Evolutionary conservation across 1,284 basidiomycete genomes (phyloP).

Genomic region (Malassezia cuniculi): DNA sequence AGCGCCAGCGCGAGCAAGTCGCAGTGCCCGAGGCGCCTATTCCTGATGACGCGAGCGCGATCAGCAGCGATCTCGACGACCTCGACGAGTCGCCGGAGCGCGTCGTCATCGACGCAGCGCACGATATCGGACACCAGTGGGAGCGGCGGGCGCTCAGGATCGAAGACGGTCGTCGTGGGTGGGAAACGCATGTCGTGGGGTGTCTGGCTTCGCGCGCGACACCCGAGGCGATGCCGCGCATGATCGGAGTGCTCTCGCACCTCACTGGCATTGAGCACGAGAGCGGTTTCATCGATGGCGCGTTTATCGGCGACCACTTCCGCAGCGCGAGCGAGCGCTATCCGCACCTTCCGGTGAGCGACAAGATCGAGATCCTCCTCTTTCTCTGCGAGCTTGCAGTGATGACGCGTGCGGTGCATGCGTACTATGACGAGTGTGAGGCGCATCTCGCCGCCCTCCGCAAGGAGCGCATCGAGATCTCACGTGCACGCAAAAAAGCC

Average conservation of each 20-base stretch:
- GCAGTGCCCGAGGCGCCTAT: conserved; percentile 19
- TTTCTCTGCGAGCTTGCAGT: conserved; percentile 82
- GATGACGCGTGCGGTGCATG: conserved; percentile 72
- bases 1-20: conserved; percentile 14
- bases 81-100: conserved; percentile 17
- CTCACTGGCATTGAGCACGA: conserved; percentile 34
- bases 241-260: conserved; percentile 35
- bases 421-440: conserved; percentile 80
- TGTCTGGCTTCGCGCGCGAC: conserved; percentile 30
- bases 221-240: conserved; percentile 27
- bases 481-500: conserved; percentile 64
- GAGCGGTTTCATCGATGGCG: conserved; percentile 24
- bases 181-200: conserved; percentile 31
- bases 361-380: conserved; percentile 70
- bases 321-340: conserved; percentile 51
- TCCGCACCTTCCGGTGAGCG: conserved; percentile 57
- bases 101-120: conserved; percentile 22
- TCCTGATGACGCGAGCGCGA: conserved; percentile 10
- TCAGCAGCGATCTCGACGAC: conserved; percentile 8
- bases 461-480: conserved; percentile 90
- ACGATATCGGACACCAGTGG: conserved; percentile 25
- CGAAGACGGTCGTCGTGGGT: conserved; percentile 31
- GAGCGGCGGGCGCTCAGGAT: conserved; percentile 23
- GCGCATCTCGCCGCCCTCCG: conserved; percentile 74
- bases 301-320: conserved; percentile 31